Conservation (phyloP, 129 eudicot genomes). For the Daucus carota region DNA sequence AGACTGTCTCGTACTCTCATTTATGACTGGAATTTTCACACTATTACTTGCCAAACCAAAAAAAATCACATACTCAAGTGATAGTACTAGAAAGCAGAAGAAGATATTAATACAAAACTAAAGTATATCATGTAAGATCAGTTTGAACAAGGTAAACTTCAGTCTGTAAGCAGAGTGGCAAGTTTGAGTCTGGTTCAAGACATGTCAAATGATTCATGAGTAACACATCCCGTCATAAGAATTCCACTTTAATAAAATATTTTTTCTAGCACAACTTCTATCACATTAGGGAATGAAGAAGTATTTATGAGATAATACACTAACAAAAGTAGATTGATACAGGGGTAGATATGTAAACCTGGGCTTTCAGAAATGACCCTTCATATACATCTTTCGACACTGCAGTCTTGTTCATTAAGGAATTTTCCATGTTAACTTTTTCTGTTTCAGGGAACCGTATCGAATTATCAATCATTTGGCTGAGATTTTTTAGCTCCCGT, state of each 20-base stretch:
- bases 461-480: constrained; percentile 20
- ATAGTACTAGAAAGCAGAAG: neutral
- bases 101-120: neutral
- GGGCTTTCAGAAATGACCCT: constrained; percentile 44
- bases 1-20: neutral
- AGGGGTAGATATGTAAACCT: constrained; percentile 35
- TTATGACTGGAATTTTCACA: neutral
- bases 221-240: neutral
- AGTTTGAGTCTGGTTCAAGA: neutral
- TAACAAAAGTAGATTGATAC: neutral
- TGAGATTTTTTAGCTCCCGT: constrained; percentile 25
- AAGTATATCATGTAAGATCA: neutral
- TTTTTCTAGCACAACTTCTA: neutral
- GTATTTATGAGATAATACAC: neutral
- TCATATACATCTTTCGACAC: constrained; percentile 30
- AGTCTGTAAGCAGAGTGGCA: neutral
- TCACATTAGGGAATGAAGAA: neutral
- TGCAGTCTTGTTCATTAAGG: constrained; percentile 25
- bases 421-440: constrained; percentile 21
- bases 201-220: neutral
- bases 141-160: neutral
- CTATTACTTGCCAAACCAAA: neutral
- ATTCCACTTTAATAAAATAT: neutral
- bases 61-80: neutral
- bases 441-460: constrained; percentile 18